Evolutionary conservation across 1,284 basidiomycete species (phyloP).

Genomic region (Pseudomicrostroma phylloplanum): DNA sequence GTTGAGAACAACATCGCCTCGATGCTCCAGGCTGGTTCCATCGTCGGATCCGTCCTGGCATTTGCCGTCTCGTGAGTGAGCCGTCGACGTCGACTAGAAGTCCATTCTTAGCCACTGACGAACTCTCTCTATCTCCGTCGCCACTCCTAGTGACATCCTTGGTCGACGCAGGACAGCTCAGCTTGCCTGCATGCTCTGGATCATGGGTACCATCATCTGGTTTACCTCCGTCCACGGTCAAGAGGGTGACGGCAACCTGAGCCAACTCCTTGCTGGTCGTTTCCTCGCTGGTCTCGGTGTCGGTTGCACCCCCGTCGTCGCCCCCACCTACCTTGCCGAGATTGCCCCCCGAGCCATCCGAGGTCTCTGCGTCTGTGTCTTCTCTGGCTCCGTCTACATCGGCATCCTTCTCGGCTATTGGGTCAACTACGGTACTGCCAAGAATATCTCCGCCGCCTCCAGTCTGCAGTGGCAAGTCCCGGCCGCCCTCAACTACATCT

Average conservation of each 20-base stretch:
- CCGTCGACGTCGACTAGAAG: too few species aligned
- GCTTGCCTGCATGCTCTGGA: conserved; percentile 31
- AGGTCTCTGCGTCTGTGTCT: conserved; percentile 27
- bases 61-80: conserved; percentile 19
- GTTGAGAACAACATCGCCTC: conserved; percentile 27
- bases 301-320: conserved; percentile 29
- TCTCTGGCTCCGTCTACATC: conserved; percentile 25
- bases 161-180: conserved; percentile 29
- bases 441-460: conserved; percentile 9
- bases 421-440: conserved; percentile 17
- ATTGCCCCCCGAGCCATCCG: conserved; percentile 29
- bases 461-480: conserved; percentile 25
- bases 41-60: conserved; percentile 32
- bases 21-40: conserved; percentile 29
- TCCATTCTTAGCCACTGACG: too few species aligned
- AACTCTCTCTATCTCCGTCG: too few species aligned
- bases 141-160: conserved; percentile 19
- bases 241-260: conserved; percentile 19
- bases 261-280: conserved; percentile 29
- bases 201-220: conserved; percentile 33
- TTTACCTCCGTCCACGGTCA: conserved; percentile 25
- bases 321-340: conserved; percentile 28
- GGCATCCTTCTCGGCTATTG: conserved; percentile 28
- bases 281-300: conserved; percentile 35
- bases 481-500: conserved; percentile 31